Conservation (phyloP, 306 rosid species). For the Bauhinia variegata region DNA sequence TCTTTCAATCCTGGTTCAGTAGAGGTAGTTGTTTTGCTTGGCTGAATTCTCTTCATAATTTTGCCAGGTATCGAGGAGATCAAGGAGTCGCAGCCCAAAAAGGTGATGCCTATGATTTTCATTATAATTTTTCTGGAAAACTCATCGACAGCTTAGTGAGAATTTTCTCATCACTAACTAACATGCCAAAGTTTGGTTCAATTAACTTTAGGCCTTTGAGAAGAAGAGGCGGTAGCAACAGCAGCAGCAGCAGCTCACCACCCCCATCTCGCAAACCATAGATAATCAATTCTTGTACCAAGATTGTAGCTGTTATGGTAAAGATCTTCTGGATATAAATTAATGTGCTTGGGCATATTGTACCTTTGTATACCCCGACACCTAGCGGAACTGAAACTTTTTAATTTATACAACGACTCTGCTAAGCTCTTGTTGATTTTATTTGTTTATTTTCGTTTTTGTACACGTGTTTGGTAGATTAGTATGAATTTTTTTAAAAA, state of each 20-base stretch:
- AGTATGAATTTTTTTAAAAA: no score
- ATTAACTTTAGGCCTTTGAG: constrained; percentile 67
- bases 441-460: no score
- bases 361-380: background rate
- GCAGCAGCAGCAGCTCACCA: constrained; percentile 92
- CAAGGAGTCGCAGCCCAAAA: constrained; percentile 81
- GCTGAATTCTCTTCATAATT: constrained; percentile 21
- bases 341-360: constrained; percentile 23
- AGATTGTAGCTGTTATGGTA: constrained; percentile 21
- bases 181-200: background rate
- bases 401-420: no score
- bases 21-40: constrained; percentile 9
- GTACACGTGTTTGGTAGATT: no score
- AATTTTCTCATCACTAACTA: background rate
- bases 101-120: constrained; percentile 55
- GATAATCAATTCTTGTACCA: constrained; percentile 29
- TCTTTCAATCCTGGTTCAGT: background rate
- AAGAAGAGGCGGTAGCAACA: constrained; percentile 85
- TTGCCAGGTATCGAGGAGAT: constrained; percentile 66
- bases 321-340: constrained; percentile 25
- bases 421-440: no score
- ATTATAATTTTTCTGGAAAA: background rate
- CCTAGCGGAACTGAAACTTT: no score
- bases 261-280: constrained; percentile 74
- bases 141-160: no score